Base-by-base conservation (phyloP, 345 rosid species). In the Camelina sativa region DNA sequence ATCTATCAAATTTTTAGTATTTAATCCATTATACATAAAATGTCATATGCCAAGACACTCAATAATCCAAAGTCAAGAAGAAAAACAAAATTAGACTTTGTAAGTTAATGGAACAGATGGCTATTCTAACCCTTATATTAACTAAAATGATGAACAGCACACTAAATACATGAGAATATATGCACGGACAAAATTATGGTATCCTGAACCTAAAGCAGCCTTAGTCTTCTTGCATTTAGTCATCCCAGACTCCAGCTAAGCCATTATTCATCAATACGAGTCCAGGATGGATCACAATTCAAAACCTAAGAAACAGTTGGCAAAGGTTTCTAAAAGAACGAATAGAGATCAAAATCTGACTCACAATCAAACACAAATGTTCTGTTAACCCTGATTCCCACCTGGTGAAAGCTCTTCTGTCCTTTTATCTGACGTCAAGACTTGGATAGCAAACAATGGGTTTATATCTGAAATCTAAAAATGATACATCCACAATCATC, bases 391-490 rank as follows among this genome's bases (percentile, higher is more conserved):
- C 77, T 8, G 37, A 67, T 51, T 67, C 82, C 75, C 82, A 96
- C 96, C 94, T 56, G 98, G 89, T 9, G 88, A 82, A 76, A 96
- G 87, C 75, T 89, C 91, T 76, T 81, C 68, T 38, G 65, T 73
- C 75, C 98, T 83, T 83, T 80, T 88, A 17, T 82, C 93, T 40
- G 99, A 96, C 63, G 98, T 96, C 89, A 96, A 82, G 76, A 96
- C 83, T 81, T 82, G 89, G 72, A 92, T 90, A 20, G 97, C 98
- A 80, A 92, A 92, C 38, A 82, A 71, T 46, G 90, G 87, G 47
- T 83, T 87, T 71, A 89, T 61, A 66, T 96, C 99, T 62, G 98
- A 88, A 80, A 96, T 82, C 99, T 96, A 80, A 80, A 80, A 48
- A 57, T 73, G 62, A 74, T 53, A 38, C n/a, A 55, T 50, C 67